These are phyloP conservation scores for Phytophthora macrochlamydospora DNA, from an alignment of 352 stramenopile genomes.

Conservation along the genomic window DNA sequence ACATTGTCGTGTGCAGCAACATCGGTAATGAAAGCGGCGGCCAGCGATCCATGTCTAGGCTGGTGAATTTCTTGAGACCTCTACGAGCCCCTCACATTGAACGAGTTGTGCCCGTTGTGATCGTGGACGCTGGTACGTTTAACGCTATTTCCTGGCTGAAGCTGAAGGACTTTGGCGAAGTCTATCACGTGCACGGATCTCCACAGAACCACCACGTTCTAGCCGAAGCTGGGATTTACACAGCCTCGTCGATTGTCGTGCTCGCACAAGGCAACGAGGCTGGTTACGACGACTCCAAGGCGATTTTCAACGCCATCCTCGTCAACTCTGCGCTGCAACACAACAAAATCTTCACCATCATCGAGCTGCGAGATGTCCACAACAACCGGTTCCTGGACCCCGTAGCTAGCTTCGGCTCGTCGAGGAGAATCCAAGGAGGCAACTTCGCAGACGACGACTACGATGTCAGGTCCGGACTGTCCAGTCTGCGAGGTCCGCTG, in stretches of 20 bases:
- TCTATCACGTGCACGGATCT: conserved; percentile 83
- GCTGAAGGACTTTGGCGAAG: conserved; percentile 65
- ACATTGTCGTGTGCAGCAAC: conserved; percentile 88
- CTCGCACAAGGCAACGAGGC: conserved; percentile 75
- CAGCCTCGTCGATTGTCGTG: conserved; percentile 80
- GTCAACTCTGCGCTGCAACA: conserved; percentile 73
- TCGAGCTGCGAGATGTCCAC: conserved; percentile 83
- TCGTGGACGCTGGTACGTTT: conserved; percentile 76
- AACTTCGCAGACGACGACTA: conserved; percentile 30
- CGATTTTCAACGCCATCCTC: conserved; percentile 88
- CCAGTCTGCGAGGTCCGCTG: conserved; percentile 20
- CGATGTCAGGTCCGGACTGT: conserved; percentile 27
- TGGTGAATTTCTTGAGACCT: conserved; percentile 81
- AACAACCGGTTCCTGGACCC: conserved; percentile 87
- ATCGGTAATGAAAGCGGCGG: conserved; percentile 63
- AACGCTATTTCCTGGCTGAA: conserved; percentile 72
- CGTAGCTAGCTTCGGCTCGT: conserved; percentile 64
- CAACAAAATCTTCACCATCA: conserved; percentile 83
- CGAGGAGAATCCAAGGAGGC: conserved; percentile 12
- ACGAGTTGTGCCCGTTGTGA: conserved; percentile 65
- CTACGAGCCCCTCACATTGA: conserved; percentile 77
- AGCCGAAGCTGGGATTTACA: conserved; percentile 76
- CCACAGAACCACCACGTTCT: conserved; percentile 78
- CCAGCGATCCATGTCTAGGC: conserved; percentile 58
- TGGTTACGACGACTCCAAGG: conserved; percentile 83